Evolutionary conservation across 345 rosid species (phyloP).

Genomic region (Eucalyptus marginata): DNA sequence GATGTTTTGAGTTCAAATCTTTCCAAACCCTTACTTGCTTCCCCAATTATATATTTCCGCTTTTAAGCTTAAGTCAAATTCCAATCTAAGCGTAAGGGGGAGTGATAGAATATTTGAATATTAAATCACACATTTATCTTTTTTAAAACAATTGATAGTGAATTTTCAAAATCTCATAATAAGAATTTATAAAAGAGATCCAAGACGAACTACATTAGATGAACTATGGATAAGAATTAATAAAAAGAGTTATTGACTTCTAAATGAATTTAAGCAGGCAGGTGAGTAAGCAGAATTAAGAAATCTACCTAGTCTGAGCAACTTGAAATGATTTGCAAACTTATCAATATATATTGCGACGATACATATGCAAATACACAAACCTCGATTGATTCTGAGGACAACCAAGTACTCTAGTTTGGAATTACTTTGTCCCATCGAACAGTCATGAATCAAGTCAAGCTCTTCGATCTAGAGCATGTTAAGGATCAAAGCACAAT

Average conservation of each 20-base stretch:
- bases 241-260: background rate
- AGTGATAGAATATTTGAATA: too few relatives aligned
- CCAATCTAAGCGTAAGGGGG: rapidly evolving
- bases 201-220: too few relatives aligned
- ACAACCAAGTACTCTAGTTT: background rate
- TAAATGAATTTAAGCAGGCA: background rate
- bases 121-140: too few relatives aligned
- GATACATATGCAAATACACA: background rate
- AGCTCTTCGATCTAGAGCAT: background rate
- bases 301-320: background rate
- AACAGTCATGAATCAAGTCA: background rate
- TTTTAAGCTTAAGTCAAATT: too few relatives aligned
- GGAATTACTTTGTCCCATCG: background rate
- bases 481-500: background rate
- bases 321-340: background rate
- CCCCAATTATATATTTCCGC: too few relatives aligned
- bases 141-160: rapidly evolving
- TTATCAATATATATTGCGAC: rapidly evolving
- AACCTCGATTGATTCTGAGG: background rate
- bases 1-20: too few relatives aligned
- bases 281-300: background rate
- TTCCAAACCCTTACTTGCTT: rapidly evolving
- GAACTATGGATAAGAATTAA: too few relatives aligned
- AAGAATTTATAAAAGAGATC: too few relatives aligned
- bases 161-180: rapidly evolving